Evolutionary conservation across 768 basidiomycete species (phyloP).

Genomic region (Boletus sensibilis): DNA sequence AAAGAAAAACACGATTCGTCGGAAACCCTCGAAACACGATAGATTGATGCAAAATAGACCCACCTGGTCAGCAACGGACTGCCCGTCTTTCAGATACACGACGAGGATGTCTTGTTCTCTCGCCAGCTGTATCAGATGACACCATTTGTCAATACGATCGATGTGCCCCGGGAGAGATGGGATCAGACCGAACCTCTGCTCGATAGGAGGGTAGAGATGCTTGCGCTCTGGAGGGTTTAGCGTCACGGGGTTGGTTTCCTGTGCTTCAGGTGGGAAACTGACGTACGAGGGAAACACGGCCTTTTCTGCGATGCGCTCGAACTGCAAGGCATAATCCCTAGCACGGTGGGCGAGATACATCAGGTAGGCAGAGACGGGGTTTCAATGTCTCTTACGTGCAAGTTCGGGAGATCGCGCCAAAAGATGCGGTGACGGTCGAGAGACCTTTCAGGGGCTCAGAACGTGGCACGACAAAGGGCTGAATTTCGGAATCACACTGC

Average conservation of each 20-base stretch:
- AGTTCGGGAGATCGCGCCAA: conserved; percentile 4
- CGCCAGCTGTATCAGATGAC: conserved; percentile 6
- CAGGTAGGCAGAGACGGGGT: not conserved
- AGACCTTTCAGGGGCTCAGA: not conserved
- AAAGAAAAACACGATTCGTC: not conserved
- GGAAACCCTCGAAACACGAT: not conserved
- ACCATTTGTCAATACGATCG: not conserved
- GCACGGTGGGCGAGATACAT: not conserved
- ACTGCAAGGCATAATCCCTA: conserved; percentile 7
- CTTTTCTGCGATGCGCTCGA: conserved; percentile 7
- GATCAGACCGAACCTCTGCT: conserved; percentile 10
- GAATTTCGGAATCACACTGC: not conserved
- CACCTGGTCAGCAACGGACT: conserved; percentile 12
- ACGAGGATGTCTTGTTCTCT: conserved; percentile 19
- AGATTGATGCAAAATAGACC: too few relatives aligned
- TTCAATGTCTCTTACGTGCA: conserved; percentile 1
- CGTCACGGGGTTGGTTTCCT: not conserved
- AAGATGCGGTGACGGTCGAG: conserved; percentile 1
- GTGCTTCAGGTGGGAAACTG: not conserved
- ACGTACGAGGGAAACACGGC: not conserved
- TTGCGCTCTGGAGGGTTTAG: not conserved
- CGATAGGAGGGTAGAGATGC: not conserved
- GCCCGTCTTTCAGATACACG: conserved; percentile 23
- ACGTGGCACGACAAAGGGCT: conserved; percentile 3
- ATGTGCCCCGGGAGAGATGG: not conserved